Conservation (phyloP, 2,329 filamentous ascomycete species). For the Septoria petroselini region DNA sequence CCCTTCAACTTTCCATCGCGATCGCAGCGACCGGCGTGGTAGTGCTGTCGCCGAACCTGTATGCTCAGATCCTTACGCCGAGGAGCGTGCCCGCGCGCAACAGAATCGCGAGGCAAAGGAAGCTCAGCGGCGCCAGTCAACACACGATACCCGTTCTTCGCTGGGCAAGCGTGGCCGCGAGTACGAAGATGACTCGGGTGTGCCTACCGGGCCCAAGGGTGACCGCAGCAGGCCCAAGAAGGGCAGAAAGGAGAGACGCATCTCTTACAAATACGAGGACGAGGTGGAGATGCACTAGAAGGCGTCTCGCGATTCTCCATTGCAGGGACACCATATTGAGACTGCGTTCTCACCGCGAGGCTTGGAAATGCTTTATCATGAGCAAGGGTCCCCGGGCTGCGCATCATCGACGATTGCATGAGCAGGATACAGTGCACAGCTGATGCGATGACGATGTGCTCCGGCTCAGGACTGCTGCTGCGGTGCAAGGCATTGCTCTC, state of each 20-base stretch:
- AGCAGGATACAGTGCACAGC: too few relatives aligned
- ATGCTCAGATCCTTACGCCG: conserved; percentile 35
- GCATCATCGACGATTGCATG: too few relatives aligned
- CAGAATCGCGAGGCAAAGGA: conserved; percentile 60
- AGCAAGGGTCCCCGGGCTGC: too few relatives aligned
- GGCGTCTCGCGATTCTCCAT: neutral
- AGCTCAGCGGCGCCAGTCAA: conserved; percentile 58
- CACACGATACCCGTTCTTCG: conserved; percentile 37
- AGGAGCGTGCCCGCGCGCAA: conserved; percentile 35
- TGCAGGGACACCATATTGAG: too few relatives aligned
- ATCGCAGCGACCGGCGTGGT: conserved; percentile 16
- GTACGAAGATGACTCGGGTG: conserved; percentile 21
- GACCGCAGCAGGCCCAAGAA: conserved; percentile 44
- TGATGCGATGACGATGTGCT: too few relatives aligned
- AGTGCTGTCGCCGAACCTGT: conserved; percentile 13
- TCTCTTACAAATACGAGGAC: conserved; percentile 50
- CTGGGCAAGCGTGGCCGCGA: conserved; percentile 39
- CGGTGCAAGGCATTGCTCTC: too few relatives aligned
- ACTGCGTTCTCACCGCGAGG: too few relatives aligned
- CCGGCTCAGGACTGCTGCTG: too few relatives aligned
- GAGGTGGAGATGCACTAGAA: conserved; percentile 18
- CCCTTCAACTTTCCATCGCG: conserved; percentile 24
- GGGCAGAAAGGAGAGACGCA: conserved; percentile 48
- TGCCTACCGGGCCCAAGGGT: conserved; percentile 50
- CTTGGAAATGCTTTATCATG: too few relatives aligned